These are phyloP conservation scores for Cairneyella variabilis DNA, from an alignment of 495 filamentous ascomycete species.

Conservation along the genomic window DNA sequence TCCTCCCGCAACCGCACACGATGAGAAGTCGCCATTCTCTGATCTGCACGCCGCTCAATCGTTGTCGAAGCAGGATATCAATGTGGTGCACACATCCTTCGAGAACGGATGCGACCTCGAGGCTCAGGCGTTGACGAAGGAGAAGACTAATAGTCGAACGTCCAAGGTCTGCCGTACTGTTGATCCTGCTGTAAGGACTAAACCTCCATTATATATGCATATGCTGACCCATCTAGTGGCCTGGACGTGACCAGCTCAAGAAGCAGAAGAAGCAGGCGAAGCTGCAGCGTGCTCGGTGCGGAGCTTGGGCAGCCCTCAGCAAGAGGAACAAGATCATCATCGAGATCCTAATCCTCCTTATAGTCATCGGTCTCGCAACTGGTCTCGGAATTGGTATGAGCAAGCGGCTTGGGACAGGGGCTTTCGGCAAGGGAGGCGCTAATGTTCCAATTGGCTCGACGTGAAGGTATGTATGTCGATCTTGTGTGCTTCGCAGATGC, in stretches of 20 bases:
- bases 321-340: constrained; percentile 46
- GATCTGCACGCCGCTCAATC: neutral
- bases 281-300: constrained; percentile 14
- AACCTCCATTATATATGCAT: too few species aligned
- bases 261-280: constrained; percentile 24
- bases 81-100: constrained; percentile 10
- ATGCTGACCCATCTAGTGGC: too few species aligned
- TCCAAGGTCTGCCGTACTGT: constrained; percentile 5
- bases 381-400: constrained; percentile 61
- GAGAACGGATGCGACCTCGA: constrained; percentile 40
- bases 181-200: too few species aligned
- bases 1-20: constrained; percentile 7
- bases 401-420: constrained; percentile 54
- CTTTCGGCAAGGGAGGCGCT: constrained; percentile 33
- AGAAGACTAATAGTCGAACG: constrained; percentile 19
- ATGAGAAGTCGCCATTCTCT: constrained; percentile 2
- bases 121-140: constrained; percentile 18
- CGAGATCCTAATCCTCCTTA: constrained; percentile 50
- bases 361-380: constrained; percentile 56
- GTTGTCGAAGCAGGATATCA: constrained; percentile 13
- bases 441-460: constrained; percentile 11
- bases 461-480: neutral
- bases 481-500: too few species aligned
- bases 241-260: constrained; percentile 24
- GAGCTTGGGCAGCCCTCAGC: constrained; percentile 38